Evolutionary conservation across 805 yeast genomes (phyloP), one percentile per base, ranked within the genome.

Genomic region (Candida nemodendra): DNA sequence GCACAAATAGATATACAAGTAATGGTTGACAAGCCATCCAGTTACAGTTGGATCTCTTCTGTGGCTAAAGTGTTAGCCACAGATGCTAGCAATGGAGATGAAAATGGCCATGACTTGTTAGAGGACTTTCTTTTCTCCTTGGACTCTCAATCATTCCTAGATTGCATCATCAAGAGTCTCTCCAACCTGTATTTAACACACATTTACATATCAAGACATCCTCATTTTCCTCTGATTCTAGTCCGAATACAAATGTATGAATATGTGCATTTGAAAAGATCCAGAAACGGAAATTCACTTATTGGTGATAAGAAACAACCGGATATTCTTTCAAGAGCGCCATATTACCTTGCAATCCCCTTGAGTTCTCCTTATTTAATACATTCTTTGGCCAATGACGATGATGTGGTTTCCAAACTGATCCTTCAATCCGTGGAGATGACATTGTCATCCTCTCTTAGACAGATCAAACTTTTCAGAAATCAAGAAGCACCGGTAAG

Each of bases 241-340:
- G 68, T 83, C 7, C 59, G 95, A 33, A 67, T 85, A 16, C 95
- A 84, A 53, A 70, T 84, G 28, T 84, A 79, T 54, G 91, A 85
- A 42, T 57, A 62, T 7, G 56, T 57, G 2, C 53, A 48, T 31
- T 25, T 51, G 21, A 44, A 35, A 39, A 42, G 36, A 32, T 9
- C 44, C 22, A 22, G 47, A 18, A 30, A 26, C 15, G 13, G 23
- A 3, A 32, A 21, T 24, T 11, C 36, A 2, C 35, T 25, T 9
- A 32, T 36, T 18, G 29, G 32, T 12, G 34, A 41, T 27, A 36
- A 39, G 16, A 39, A 39, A 5, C 54, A 39, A 35, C 73, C 71
- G 8, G 78, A 64, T 43, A 65, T 79, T 5, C 44, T 71, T 0
- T 76, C 88, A 0, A 68, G 79, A 41, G 73, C 65, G 42, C 84